phyloP scores from a whole-genome alignment of 495 filamentous ascomycete genomes.

The Aspergillus conjunctus region DNA sequence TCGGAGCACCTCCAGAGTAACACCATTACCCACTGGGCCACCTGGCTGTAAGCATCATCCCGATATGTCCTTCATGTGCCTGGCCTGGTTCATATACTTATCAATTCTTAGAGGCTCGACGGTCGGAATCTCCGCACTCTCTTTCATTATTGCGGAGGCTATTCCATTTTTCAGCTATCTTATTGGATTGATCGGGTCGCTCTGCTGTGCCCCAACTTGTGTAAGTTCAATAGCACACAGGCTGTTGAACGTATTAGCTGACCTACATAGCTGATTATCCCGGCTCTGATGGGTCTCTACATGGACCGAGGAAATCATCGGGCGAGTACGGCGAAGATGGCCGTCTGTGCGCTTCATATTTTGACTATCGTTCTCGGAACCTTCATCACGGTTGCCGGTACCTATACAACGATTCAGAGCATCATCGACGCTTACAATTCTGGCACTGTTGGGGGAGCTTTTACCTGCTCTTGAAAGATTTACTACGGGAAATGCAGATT shows the following conservation, averaged over 20 bases:
- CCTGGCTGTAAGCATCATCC: conserved; percentile 47
- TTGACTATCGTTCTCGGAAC: not conserved
- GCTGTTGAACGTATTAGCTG: not conserved
- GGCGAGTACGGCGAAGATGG: not conserved
- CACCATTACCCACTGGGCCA: conserved; percentile 41
- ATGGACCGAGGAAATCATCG: conserved; percentile 1
- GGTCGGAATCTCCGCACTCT: conserved; percentile 53
- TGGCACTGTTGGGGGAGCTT: not conserved
- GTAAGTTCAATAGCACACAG: not conserved
- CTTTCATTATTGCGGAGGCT: conserved; percentile 65
- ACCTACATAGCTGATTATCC: not conserved
- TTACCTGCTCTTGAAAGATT: not conserved
- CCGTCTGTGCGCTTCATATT: not conserved
- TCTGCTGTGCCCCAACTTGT: conserved; percentile 32
- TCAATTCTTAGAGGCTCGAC: conserved; percentile 36
- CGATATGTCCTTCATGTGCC: not conserved
- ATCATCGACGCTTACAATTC: not conserved
- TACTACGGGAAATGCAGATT: not conserved
- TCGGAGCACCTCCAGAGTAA: conserved; percentile 55
- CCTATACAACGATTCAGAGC: not conserved
- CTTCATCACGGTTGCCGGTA: not conserved
- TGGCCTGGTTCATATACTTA: not conserved
- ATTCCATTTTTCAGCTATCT: conserved; percentile 69
- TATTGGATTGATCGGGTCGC: conserved; percentile 43
- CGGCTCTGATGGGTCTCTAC: not conserved